phyloP scores from a whole-genome alignment of 768 basidiomycete genomes.

The Xerocomus spinulosus region DNA sequence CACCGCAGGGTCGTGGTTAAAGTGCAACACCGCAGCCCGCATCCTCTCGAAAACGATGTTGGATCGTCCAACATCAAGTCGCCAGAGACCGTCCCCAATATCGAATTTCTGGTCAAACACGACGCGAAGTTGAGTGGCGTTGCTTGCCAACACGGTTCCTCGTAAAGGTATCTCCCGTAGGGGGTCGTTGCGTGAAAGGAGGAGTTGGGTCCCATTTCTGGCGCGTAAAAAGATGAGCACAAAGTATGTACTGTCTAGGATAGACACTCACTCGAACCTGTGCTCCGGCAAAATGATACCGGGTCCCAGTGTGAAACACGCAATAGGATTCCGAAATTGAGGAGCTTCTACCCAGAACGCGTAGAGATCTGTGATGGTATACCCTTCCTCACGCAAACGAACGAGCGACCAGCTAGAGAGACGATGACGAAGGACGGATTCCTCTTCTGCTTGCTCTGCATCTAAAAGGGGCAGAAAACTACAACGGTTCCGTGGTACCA shows the following conservation, averaged over 20 bases:
- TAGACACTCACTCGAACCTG: slow-evolving; percentile 58
- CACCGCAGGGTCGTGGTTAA: slow-evolving; percentile 50
- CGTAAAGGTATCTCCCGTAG: slow-evolving; percentile 47
- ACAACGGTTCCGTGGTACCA: background rate
- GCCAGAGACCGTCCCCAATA: slow-evolving; percentile 47
- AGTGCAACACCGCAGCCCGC: slow-evolving; percentile 54
- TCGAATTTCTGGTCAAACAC: slow-evolving; percentile 51
- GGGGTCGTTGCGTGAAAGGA: slow-evolving; percentile 62
- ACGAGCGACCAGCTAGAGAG: slow-evolving; percentile 63
- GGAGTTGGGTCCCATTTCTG: slow-evolving; percentile 67
- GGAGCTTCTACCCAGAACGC: slow-evolving; percentile 68
- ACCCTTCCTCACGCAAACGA: slow-evolving; percentile 64
- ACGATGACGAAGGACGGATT: slow-evolving; percentile 55
- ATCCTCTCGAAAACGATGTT: slow-evolving; percentile 67
- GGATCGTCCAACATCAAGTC: slow-evolving; percentile 67
- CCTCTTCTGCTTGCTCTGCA: slow-evolving; percentile 63
- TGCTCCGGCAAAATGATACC: slow-evolving; percentile 60
- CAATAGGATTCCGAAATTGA: slow-evolving; percentile 61
- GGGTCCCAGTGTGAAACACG: slow-evolving; percentile 60
- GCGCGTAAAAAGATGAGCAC: slow-evolving; percentile 1
- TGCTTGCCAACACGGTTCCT: slow-evolving; percentile 51
- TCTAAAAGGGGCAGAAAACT: slow-evolving; percentile 48
- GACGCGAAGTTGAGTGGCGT: slow-evolving; percentile 51
- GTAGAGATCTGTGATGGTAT: slow-evolving; percentile 58
- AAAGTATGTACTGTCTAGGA: background rate